Evolutionary conservation across 2,329 filamentous ascomycete species (phyloP), one percentile per base, ranked within the genome.

Genomic region (Aspergillus texensis): DNA sequence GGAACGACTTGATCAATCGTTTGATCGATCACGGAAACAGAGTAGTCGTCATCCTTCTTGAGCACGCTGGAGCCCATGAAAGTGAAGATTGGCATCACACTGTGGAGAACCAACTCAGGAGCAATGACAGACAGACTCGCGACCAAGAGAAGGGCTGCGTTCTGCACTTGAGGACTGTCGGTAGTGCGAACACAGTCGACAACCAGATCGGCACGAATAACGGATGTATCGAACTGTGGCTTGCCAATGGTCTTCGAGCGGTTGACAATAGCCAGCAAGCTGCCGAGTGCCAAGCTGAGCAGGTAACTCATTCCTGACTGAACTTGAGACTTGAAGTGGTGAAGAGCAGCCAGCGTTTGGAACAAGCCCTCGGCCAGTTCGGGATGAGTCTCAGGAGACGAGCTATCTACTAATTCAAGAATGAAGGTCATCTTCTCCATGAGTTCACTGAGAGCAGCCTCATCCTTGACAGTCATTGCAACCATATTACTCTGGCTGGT

Each of bases 51-150:
- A 70, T 92, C 93, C 79, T 97, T 94, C 56, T 92, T 89, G 57
- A 99, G 85, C 24, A 97, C 90, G 4, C 92, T 97, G 50, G 90
- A 91, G 48, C 94, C 93, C 90, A 98, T 97, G 75, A 98, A 97
- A 0, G 95, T 98, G 80, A 99, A 99, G 58, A 99, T 94, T 14
- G 95, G 95, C 95, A 99, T 99, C 60, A 99, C 92, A 70, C 93
- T 97, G 79, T 99, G 94, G 62, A 99, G 84, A 3, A 99, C 92
- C 55, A 96, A 82, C 75, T 97, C 94, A 0, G 96, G 95, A 0
- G 93, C 92, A 69, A 94, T 91, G 45, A 90, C 90, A 26, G 95
- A 94, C 46, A 99, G 84, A 62, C 89, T 91, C 28, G 94, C 93
- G 62, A 98, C 92, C 30, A 99, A 83, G 10, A 98, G 86, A 16